Evolutionary conservation across 768 basidiomycete species (phyloP).

Genomic region (Lactifluus subvellereus): DNA sequence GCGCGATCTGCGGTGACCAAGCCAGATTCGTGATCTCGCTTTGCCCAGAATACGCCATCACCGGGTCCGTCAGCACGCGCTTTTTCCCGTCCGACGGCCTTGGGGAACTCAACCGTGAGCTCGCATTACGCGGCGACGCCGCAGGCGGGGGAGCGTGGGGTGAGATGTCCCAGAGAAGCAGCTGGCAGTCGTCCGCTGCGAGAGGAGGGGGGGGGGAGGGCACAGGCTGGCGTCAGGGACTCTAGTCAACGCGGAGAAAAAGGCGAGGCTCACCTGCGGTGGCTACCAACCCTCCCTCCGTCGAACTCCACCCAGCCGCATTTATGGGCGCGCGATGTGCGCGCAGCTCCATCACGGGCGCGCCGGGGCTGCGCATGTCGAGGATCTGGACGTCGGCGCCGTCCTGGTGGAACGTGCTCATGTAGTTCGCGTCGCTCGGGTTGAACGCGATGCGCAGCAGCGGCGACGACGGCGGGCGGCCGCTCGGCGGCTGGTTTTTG

Average conservation of each 20-base stretch:
- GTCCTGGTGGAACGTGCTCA: slow-evolving; percentile 97
- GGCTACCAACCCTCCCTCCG: slow-evolving; percentile 76
- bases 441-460: slow-evolving; percentile 87
- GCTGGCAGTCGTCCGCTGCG: slow-evolving; percentile 87
- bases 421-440: slow-evolving; percentile 87
- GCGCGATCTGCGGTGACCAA: slow-evolving; percentile 83
- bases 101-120: slow-evolving; percentile 72
- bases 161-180: slow-evolving; percentile 89
- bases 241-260: background rate
- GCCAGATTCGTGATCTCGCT: slow-evolving; percentile 78
- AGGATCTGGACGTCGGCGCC: slow-evolving; percentile 85
- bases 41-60: slow-evolving; percentile 77
- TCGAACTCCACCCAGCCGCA: slow-evolving; percentile 85
- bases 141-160: slow-evolving; percentile 49
- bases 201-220: slow-evolving; percentile 4
- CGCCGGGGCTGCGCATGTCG: slow-evolving; percentile 95
- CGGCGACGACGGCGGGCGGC: slow-evolving; percentile 72
- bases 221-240: background rate
- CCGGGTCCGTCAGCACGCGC: slow-evolving; percentile 64
- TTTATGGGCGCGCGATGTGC: slow-evolving; percentile 81
- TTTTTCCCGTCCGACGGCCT: slow-evolving; percentile 71
- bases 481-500: slow-evolving; percentile 57
- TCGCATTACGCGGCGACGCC: slow-evolving; percentile 61
- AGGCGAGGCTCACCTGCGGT: slow-evolving; percentile 62
- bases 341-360: slow-evolving; percentile 86